Conservation (phyloP, 345 rosid species). For the Eucalyptus erythrocorys region DNA sequence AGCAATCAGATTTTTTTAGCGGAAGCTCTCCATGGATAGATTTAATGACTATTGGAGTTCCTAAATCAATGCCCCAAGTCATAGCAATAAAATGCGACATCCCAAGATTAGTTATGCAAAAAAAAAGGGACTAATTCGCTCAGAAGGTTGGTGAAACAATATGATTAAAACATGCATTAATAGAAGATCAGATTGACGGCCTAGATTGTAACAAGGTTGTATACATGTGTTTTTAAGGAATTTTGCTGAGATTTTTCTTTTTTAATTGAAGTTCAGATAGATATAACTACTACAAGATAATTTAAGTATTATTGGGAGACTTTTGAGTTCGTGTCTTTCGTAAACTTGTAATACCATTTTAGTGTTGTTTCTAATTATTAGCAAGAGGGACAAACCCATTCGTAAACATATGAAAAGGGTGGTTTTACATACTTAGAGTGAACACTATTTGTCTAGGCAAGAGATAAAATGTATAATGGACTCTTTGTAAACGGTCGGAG, state of each 20-base stretch:
- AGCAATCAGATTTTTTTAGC: too few relatives aligned
- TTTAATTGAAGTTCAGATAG: neutral
- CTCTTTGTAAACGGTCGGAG: neutral
- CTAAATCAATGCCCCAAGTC: neutral
- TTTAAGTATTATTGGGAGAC: neutral
- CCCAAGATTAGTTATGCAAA: neutral
- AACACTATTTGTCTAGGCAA: neutral
- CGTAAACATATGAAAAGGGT: neutral
- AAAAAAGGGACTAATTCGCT: neutral
- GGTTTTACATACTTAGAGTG: neutral
- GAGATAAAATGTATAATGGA: too few relatives aligned
- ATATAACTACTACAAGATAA: too few relatives aligned
- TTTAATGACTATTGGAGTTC: neutral
- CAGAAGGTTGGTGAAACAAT: neutral
- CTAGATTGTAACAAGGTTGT: too few relatives aligned
- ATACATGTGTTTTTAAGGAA: too few relatives aligned
- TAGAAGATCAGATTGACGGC: neutral
- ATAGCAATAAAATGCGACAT: neutral
- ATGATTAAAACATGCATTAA: neutral
- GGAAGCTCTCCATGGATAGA: neutral
- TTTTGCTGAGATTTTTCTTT: too few relatives aligned
- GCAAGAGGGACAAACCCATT: neutral
- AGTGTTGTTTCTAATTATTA: neutral
- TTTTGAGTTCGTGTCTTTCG: neutral
- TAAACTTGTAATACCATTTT: neutral